phyloP scores from a whole-genome alignment of 2,329 filamentous ascomycete genomes.

The Septoria petroselini region DNA sequence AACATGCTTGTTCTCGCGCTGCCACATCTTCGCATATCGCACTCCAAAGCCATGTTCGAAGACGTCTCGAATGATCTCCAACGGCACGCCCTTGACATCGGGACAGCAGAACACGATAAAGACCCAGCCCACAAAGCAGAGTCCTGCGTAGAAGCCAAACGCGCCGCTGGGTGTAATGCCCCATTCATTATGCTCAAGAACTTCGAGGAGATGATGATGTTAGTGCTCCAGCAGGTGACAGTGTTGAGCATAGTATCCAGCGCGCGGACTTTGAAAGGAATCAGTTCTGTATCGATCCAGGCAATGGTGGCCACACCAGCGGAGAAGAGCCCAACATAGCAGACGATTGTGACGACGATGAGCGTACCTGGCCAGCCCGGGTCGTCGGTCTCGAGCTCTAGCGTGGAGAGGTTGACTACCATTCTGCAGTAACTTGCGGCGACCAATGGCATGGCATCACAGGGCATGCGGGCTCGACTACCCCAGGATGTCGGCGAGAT shows the following conservation, averaged over 20 bases:
- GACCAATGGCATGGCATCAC: background rate
- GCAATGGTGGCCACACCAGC: slow-evolving; percentile 48
- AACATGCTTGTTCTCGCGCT: slow-evolving; percentile 39
- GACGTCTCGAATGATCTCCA: slow-evolving; percentile 54
- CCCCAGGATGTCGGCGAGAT: background rate
- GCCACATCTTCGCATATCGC: slow-evolving; percentile 37
- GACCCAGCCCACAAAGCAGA: slow-evolving; percentile 50
- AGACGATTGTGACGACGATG: slow-evolving; percentile 46
- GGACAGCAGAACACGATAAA: slow-evolving; percentile 53
- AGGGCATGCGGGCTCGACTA: background rate
- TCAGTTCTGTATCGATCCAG: slow-evolving; percentile 50
- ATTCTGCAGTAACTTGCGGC: background rate
- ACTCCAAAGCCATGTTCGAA: slow-evolving; percentile 52
- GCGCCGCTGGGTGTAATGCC: slow-evolving; percentile 50
- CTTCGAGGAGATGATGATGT: slow-evolving; percentile 51
- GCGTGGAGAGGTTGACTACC: slow-evolving; percentile 41
- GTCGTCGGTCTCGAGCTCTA: slow-evolving; percentile 39
- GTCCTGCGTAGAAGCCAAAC: slow-evolving; percentile 53
- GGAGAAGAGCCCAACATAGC: slow-evolving; percentile 47
- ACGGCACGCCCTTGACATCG: slow-evolving; percentile 54
- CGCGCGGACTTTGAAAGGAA: slow-evolving; percentile 51
- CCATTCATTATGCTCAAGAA: slow-evolving; percentile 53
- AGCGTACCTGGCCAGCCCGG: slow-evolving; percentile 40
- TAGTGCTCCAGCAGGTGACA: slow-evolving; percentile 46
- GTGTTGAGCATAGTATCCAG: slow-evolving; percentile 50